Evolutionary conservation across 768 basidiomycete species (phyloP).

Genomic region (Asterophora lycoperdoides): DNA sequence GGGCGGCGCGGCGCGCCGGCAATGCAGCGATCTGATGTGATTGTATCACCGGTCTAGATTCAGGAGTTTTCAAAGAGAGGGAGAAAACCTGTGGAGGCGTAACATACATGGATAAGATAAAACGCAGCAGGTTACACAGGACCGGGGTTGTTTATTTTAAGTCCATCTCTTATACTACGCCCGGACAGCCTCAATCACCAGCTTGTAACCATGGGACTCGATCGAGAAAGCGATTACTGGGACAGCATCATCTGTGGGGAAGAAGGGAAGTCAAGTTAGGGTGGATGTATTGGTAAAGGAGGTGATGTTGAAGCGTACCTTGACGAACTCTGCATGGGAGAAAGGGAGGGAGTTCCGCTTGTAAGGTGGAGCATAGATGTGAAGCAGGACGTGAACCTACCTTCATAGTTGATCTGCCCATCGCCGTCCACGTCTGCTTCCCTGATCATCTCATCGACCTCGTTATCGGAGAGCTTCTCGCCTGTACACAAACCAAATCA

Average conservation of each 20-base stretch:
- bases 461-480: slow-evolving; percentile 81
- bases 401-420: slow-evolving; percentile 88
- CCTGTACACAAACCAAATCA: slow-evolving; percentile 33
- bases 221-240: slow-evolving; percentile 38
- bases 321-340: slow-evolving; percentile 62
- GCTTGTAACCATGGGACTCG: no score
- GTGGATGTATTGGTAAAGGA: no score
- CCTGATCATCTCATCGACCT: slow-evolving; percentile 96
- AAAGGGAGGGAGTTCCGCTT: slow-evolving; percentile 5
- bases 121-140: slow-evolving; percentile 14
- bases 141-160: not conserved
- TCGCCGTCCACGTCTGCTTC: slow-evolving; percentile 94
- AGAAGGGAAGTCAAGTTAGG: no score
- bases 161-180: no score
- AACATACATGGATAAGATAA: slow-evolving; percentile 19
- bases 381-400: slow-evolving; percentile 31
- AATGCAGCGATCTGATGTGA: not conserved
- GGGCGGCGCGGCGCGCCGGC: no score
- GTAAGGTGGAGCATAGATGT: not conserved
- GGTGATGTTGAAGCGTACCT: slow-evolving; percentile 35
- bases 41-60: not conserved
- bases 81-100: not conserved
- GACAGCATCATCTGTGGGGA: slow-evolving; percentile 63
- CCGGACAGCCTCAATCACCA: no score
- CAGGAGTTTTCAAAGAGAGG: no score